These are phyloP conservation scores for Gyromitra esculenta DNA, from an alignment of 2,329 filamentous ascomycete genomes.

Conservation along the genomic window DNA sequence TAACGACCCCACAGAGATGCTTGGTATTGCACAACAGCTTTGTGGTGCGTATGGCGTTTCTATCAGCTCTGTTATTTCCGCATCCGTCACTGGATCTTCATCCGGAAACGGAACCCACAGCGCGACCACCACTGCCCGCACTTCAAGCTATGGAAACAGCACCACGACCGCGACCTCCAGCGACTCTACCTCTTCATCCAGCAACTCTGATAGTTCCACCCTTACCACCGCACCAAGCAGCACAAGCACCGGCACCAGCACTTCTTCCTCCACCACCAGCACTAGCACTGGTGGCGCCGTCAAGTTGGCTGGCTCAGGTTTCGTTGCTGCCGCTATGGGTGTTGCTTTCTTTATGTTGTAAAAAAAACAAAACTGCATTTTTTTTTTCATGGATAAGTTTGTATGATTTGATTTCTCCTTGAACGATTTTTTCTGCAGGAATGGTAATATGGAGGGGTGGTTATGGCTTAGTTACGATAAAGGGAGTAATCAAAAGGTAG, in stretches of 20 bases:
- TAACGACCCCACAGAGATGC: constrained; percentile 8
- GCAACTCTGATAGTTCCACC: constrained; percentile 53
- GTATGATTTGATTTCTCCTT: not conserved
- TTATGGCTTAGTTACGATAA: not conserved
- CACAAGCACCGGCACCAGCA: constrained; percentile 4
- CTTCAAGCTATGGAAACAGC: not conserved
- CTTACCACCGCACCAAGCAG: constrained; percentile 56
- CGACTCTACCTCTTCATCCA: constrained; percentile 45
- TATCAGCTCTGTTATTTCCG: constrained; percentile 52
- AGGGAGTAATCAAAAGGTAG: not conserved
- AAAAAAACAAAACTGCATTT: not conserved
- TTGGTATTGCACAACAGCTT: constrained; percentile 31
- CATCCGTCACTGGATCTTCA: not conserved
- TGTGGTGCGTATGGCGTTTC: constrained; percentile 57
- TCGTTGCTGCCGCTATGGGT: constrained; percentile 34
- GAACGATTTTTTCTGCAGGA: not conserved
- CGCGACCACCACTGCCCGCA: not conserved
- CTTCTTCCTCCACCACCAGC: not conserved
- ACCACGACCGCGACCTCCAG: not conserved
- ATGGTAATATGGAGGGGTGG: not conserved
- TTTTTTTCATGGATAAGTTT: not conserved
- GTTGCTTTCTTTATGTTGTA: constrained; percentile 45
- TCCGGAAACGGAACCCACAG: not conserved
- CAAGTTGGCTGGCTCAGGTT: constrained; percentile 25
- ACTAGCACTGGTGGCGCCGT: constrained; percentile 30